Percentiles rank a stretch among this genome's conserved stretches.
phyloP scores from a whole-genome alignment of 1,284 basidiomycete genomes.

The Microbotryum saponariae region DNA sequence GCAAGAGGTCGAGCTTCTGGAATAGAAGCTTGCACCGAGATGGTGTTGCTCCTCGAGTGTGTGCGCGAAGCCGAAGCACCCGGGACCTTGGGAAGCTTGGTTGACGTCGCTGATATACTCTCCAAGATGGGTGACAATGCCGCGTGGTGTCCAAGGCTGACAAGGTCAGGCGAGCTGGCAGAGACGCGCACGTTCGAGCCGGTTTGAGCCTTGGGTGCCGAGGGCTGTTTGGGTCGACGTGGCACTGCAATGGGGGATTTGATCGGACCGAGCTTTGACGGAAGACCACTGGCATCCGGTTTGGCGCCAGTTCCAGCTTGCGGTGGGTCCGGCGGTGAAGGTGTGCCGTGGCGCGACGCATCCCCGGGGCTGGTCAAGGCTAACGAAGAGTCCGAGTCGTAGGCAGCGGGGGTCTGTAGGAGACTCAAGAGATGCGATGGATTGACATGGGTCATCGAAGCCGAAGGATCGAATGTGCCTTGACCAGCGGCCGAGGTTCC shows the following conservation, averaged over 20 bases:
- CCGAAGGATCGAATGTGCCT: slow-evolving; percentile 6
- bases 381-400: slow-evolving; percentile 21
- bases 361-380: slow-evolving; percentile 9
- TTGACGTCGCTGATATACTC: no score
- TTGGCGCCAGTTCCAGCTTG: no score
- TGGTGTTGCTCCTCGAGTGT: slow-evolving; percentile 25
- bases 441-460: slow-evolving; percentile 22
- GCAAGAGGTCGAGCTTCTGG: slow-evolving; percentile 21
- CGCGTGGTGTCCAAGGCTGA: not conserved
- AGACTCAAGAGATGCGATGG: slow-evolving; percentile 18
- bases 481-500: slow-evolving; percentile 4
- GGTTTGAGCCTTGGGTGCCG: not conserved
- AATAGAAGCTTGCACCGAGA: slow-evolving; percentile 18
- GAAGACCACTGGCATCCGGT: not conserved
- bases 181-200: not conserved
- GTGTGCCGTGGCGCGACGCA: slow-evolving; percentile 7
- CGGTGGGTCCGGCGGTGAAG: not conserved
- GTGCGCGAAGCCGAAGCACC: slow-evolving; percentile 3
- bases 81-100: no score
- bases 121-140: no score
- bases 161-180: slow-evolving; percentile 8
- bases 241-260: not conserved
- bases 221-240: not conserved
- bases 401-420: slow-evolving; percentile 3
- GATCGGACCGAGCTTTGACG: slow-evolving; percentile 1